Base-by-base conservation (phyloP, 2,329 filamentous ascomycete species). In the Coniochaeta sp. region DNA sequence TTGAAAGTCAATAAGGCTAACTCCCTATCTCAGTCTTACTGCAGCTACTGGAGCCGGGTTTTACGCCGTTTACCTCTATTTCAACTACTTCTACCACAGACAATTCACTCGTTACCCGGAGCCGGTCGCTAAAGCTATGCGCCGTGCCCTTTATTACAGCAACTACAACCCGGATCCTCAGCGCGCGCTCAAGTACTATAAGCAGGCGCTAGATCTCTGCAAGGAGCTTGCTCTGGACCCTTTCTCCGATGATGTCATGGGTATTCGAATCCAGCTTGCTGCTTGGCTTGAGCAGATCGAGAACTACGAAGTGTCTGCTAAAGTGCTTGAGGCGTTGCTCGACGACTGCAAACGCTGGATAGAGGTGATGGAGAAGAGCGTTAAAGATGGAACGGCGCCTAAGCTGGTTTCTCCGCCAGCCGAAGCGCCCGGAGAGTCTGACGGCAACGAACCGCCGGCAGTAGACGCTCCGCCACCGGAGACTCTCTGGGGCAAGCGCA, bases 221-320 rank as follows among this genome's bases (percentile, higher is more conserved):
- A 78, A 86, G 57, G 86, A 91, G 68, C 70, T 89, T 57, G 86
- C 87, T 0, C 84, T 99, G 77, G 91, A 98, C 70, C 91, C 90
- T 0, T 96, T 93, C 71, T 93, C 90, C 4, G 90, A 97, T 67
- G 93, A 97, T 71, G 88, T 97, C 36, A 81, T 97, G 66, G 95
- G 95, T 9, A 87, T 98, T 58, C 91, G 92, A 69, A 87, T 98
- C 57, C 87, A 93, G 70, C 80, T 96, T 9, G 87, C 91, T 1
- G 81, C 82, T 10, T 86, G 96, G 80, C 81, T 96, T 63, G 91
- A 97, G 73, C 88, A 89, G 69, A 84, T 90, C 17, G 81, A 87
- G 34, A 84, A 89, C 67, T 87, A 87, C 68, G 79, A 84, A 24
- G 84, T 87, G 60, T 86, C 92, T 0, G 87, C 90, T 60, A 84